phyloP scores from a whole-genome alignment of 1,139 yeast species.

The Insectozyma bohioensis region DNA sequence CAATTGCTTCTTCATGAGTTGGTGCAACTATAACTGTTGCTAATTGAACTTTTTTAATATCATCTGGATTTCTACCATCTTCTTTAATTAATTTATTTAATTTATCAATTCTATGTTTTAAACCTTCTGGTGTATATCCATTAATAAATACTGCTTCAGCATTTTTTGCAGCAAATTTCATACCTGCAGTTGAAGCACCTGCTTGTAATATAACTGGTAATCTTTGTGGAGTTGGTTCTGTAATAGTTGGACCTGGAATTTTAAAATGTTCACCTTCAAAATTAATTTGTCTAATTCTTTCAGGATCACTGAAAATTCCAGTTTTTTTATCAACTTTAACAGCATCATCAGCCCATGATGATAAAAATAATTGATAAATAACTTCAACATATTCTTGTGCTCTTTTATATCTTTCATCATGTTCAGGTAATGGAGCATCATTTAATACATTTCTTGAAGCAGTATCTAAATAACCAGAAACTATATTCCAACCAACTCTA shows the following conservation, averaged over 20 bases:
- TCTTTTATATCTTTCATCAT: slow-evolving; percentile 39
- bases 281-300: slow-evolving; percentile 21
- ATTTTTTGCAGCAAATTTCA: slow-evolving; percentile 41
- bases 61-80: slow-evolving; percentile 29
- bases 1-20: slow-evolving; percentile 35
- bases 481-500: slow-evolving; percentile 47
- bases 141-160: slow-evolving; percentile 43
- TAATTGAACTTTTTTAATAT: slow-evolving; percentile 30
- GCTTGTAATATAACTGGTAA: slow-evolving; percentile 47
- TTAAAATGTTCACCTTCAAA: slow-evolving; percentile 36
- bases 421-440: slow-evolving; percentile 35
- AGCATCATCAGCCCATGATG: slow-evolving; percentile 49
- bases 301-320: slow-evolving; percentile 27
- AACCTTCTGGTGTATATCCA: slow-evolving; percentile 28
- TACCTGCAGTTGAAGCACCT: slow-evolving; percentile 43
- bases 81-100: slow-evolving; percentile 27
- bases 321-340: slow-evolving; percentile 23
- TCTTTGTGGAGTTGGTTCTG: slow-evolving; percentile 44
- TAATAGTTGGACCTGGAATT: slow-evolving; percentile 46
- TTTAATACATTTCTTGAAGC: slow-evolving; percentile 40
- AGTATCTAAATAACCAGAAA: slow-evolving; percentile 40
- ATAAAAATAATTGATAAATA: slow-evolving; percentile 36
- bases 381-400: slow-evolving; percentile 45
- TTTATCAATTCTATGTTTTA: slow-evolving; percentile 25
- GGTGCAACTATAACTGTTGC: slow-evolving; percentile 31